phyloP scores from a whole-genome alignment of 116 monocot species.

The Phalaenopsis hybrid region DNA sequence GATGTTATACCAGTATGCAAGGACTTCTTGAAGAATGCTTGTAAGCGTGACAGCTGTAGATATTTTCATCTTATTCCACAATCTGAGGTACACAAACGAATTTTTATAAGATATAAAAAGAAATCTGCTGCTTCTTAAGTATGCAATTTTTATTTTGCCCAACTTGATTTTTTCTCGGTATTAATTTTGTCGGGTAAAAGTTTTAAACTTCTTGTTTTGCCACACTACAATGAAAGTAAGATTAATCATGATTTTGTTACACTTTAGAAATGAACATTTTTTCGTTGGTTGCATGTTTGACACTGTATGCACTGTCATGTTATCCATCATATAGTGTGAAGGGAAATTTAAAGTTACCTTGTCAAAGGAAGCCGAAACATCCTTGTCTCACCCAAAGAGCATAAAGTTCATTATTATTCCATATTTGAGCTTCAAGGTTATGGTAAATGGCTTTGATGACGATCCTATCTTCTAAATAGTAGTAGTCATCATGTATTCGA shows the following conservation, averaged over 20 bases:
- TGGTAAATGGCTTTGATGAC: too few relatives aligned
- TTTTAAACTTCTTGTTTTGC: not conserved
- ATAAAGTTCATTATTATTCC: not conserved
- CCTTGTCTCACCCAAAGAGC: not conserved
- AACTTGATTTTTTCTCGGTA: not conserved
- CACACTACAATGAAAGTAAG: not conserved
- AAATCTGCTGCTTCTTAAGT: not conserved
- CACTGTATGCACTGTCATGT: not conserved
- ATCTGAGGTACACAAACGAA: conserved; percentile 11
- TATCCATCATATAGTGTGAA: not conserved
- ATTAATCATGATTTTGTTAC: not conserved
- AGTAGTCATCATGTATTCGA: not conserved
- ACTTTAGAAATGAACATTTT: not conserved
- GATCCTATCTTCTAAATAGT: too few relatives aligned
- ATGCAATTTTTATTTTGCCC: not conserved
- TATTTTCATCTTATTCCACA: conserved; percentile 24
- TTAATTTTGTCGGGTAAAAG: not conserved
- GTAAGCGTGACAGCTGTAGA: conserved; percentile 25
- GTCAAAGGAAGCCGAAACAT: not conserved
- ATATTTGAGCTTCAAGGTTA: not conserved
- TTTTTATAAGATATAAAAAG: not conserved
- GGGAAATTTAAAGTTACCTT: not conserved
- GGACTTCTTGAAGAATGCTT: conserved; percentile 33
- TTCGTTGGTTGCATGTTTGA: not conserved
- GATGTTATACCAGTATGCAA: conserved; percentile 23